Percentiles rank a stretch among this genome's conserved stretches.
These are phyloP conservation scores for Aspergillus panamensis DNA, from an alignment of 495 filamentous ascomycete genomes.

Conservation along the genomic window DNA sequence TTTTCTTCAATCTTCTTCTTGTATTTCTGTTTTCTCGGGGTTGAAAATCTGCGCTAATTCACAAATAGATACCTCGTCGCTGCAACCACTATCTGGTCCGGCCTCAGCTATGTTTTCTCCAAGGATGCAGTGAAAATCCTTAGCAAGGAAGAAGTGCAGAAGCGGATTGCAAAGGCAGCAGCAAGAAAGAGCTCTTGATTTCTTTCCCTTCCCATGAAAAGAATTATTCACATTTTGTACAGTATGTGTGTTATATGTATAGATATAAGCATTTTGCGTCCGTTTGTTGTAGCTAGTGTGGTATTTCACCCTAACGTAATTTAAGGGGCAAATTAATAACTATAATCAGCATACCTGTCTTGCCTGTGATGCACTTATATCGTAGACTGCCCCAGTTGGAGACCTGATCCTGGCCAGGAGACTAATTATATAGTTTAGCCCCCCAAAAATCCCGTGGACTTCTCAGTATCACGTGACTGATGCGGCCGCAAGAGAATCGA, in stretches of 20 bases:
- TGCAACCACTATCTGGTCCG: constrained; percentile 79
- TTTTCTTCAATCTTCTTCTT: constrained; percentile 3
- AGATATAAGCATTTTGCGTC: neutral
- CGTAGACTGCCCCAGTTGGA: too few relatives aligned
- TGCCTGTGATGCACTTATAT: too few relatives aligned
- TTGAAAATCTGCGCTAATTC: constrained; percentile 2
- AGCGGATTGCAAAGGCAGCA: constrained; percentile 35
- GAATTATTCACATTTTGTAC: neutral
- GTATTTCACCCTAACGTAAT: neutral
- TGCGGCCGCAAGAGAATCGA: too few relatives aligned
- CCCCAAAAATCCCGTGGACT: too few relatives aligned
- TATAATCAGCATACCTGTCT: too few relatives aligned
- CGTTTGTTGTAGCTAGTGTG: neutral
- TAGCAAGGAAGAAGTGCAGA: constrained; percentile 47
- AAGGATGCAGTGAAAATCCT: constrained; percentile 81
- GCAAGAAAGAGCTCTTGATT: constrained; percentile 24
- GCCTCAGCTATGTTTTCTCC: constrained; percentile 75
- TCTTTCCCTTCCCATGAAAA: neutral
- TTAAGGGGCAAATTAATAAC: too few relatives aligned
- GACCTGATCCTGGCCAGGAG: too few relatives aligned
- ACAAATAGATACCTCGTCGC: constrained; percentile 66
- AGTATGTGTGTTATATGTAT: neutral
- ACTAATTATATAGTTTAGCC: too few relatives aligned
- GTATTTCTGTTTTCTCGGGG: neutral
- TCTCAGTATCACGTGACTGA: too few relatives aligned